Base-by-base conservation (phyloP, 139 green algal genomes). In the Chlamydomonas schloesseri region DNA sequence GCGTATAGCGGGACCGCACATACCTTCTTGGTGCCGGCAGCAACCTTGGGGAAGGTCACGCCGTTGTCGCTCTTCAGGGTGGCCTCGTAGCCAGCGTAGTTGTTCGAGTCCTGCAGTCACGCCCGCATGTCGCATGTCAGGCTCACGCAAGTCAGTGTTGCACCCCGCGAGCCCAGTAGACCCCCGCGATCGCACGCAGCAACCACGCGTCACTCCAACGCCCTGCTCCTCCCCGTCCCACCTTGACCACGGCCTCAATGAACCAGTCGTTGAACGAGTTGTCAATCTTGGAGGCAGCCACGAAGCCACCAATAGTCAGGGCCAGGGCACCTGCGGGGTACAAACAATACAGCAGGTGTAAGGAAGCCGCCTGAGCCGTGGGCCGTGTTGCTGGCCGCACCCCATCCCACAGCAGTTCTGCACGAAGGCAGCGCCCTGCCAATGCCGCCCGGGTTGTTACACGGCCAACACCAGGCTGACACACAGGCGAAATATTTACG, bases 1-100 rank as follows among this genome's bases (percentile, higher is more conserved):
- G n/a, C n/a, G n/a, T n/a, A n/a, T n/a, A n/a, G n/a, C n/a, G n/a
- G n/a, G n/a, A n/a, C n/a, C n/a, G n/a, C n/a, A n/a, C n/a, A n/a
- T n/a, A 85, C 65, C 79, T 85, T 76, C 65, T 76, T 85, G 67
- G 79, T 85, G 65, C 79, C 78, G 21, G 72, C 34, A 46, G 78
- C 50, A 29, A 47, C 65, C 79, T 85, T 85, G 29, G 78, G 78
- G 79, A 77, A 76, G 65, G 36, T 24, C 4, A 76, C 79, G n/a
- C 79, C 79, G 28, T 18, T 21, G 42, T 85, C 79, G n/a, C 65
- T 70, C 79, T 85, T 85, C 28, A 85, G n/a, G n/a, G 79, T 69
- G 4, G 67, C n/a, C 79, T 85, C 79, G 79, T 77, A 85, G 21
- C 79, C 79, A n/a, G 47, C 79, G 46, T 77, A 77, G 64, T 85